phyloP scores from a whole-genome alignment of 352 stramenopile genomes.

The Globisporangium abappressorium region DNA sequence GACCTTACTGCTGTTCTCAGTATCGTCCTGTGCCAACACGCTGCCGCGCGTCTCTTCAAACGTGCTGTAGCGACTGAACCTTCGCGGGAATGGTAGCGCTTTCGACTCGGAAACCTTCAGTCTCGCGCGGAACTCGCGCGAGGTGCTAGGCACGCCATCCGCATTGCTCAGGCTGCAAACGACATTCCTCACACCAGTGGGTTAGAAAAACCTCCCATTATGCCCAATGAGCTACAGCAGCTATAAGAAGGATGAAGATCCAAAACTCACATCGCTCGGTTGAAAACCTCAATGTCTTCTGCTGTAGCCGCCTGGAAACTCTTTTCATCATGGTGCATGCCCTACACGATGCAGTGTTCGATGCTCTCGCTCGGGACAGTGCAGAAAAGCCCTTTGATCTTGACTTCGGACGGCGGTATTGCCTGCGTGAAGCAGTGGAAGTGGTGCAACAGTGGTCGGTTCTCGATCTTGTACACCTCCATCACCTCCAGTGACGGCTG shows the following conservation, averaged over 20 bases:
- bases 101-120: constrained; percentile 7
- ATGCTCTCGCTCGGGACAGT: constrained; percentile 47
- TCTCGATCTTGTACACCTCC: constrained; percentile 83
- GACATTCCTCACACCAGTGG: background rate
- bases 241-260: background rate
- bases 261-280: constrained; percentile 22
- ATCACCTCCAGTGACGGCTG: constrained; percentile 43
- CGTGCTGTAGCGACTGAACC: constrained; percentile 75
- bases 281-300: constrained; percentile 34
- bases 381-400: constrained; percentile 83
- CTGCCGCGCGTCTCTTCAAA: constrained; percentile 32
- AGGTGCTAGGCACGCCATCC: constrained; percentile 21
- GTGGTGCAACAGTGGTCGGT: constrained; percentile 45
- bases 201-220: background rate
- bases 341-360: constrained; percentile 57
- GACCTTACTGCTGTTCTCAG: constrained; percentile 8
- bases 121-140: constrained; percentile 11
- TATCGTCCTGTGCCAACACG: background rate
- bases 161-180: background rate
- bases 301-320: constrained; percentile 1
- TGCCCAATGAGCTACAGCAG: background rate
- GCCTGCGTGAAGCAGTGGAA: constrained; percentile 50
- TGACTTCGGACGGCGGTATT: constrained; percentile 20
- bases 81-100: constrained; percentile 46
- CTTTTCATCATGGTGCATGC: constrained; percentile 38